Evolutionary conservation across 176 grass and related monocot species (phyloP).

Genomic region (Tillandsia leiboldiana): DNA sequence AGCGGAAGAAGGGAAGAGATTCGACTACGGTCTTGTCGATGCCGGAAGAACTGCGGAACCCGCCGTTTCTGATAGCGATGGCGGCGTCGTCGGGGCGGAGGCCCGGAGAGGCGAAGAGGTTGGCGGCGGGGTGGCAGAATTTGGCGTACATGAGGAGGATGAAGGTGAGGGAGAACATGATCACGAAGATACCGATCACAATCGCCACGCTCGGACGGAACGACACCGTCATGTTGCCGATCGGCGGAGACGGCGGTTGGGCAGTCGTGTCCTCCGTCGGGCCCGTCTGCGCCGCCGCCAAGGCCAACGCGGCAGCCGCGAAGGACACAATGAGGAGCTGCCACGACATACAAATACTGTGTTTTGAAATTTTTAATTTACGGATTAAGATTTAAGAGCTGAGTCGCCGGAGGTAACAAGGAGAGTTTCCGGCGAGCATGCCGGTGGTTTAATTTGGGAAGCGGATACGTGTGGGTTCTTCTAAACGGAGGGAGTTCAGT

Average conservation of each 20-base stretch:
- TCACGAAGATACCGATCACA: conserved; percentile 75
- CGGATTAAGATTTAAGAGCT: too few relatives aligned
- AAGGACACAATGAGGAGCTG: background rate
- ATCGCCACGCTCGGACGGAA: conserved; percentile 75
- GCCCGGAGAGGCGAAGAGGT: background rate
- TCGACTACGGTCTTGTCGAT: conserved; percentile 51
- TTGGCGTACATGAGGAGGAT: conserved; percentile 91
- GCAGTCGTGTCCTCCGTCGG: background rate
- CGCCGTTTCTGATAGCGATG: background rate
- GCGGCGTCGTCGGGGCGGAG: background rate
- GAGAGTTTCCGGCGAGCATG: too few relatives aligned
- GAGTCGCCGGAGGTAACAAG: too few relatives aligned
- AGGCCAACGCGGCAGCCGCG: background rate
- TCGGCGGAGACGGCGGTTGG: conserved; percentile 1
- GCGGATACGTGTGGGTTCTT: too few relatives aligned
- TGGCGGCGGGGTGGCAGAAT: conserved; percentile 48
- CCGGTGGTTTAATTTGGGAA: too few relatives aligned
- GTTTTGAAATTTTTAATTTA: background rate
- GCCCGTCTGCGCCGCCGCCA: background rate
- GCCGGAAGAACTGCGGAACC: conserved; percentile 1
- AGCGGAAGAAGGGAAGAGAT: conserved; percentile 82
- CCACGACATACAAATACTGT: background rate
- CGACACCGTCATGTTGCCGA: conserved; percentile 16
- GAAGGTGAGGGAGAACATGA: conserved; percentile 83
- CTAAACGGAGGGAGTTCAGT: too few relatives aligned